These are phyloP conservation scores for Toxoplasma gondii DNA, from an alignment of 169 alveolate species.

Conservation along the genomic window DNA sequence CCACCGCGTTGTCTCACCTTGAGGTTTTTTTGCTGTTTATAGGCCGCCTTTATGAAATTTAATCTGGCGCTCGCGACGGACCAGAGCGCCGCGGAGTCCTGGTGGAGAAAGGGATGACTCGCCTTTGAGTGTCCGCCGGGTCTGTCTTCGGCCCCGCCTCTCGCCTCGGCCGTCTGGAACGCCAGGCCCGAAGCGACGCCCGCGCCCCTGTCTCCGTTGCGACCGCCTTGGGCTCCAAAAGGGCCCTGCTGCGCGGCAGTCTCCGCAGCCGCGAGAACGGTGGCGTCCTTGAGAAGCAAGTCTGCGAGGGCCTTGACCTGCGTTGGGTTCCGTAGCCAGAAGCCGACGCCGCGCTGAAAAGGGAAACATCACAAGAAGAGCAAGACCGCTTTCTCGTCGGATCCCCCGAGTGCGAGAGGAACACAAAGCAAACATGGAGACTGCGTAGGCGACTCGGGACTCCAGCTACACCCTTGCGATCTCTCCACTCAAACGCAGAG, in stretches of 20 bases:
- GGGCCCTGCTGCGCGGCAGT: slow-evolving; percentile 1
- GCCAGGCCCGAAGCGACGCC: no score
- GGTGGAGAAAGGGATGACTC: background rate
- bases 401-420: no score
- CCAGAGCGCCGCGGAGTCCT: slow-evolving; percentile 40
- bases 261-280: slow-evolving; percentile 45
- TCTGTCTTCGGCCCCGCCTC: background rate
- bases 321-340: slow-evolving; percentile 47
- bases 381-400: no score
- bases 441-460: no score
- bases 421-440: no score
- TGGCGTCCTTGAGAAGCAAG: slow-evolving; percentile 36
- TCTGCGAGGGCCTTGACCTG: slow-evolving; percentile 34
- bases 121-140: background rate
- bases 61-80: slow-evolving; percentile 38
- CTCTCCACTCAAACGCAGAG: no score
- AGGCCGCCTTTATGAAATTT: slow-evolving; percentile 30
- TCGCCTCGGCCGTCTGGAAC: background rate
- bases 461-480: no score
- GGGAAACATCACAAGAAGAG: no score
- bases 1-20: slow-evolving; percentile 10
- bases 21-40: slow-evolving; percentile 5
- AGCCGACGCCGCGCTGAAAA: slow-evolving; percentile 60
- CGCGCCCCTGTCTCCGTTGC: background rate
- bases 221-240: slow-evolving; percentile 7